Evolutionary conservation across 805 yeast species (phyloP), one percentile per base, ranked within the genome.

Genomic region (Monosporozyma aerobia): DNA sequence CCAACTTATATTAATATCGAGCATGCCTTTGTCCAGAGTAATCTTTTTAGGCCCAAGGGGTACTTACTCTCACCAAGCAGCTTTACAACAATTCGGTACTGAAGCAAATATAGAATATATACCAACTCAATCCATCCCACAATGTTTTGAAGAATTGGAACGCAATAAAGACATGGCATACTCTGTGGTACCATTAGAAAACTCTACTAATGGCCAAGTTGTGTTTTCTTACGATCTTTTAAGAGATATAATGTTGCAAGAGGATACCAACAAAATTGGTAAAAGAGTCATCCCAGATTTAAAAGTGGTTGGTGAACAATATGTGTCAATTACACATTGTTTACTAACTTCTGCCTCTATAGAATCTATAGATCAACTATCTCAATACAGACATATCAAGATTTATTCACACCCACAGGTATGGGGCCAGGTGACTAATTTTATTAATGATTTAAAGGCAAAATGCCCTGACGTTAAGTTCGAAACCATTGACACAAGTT

Each of bases 401-500:
- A 77, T 92, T 19, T 87, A 87, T 70, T 87, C 97, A 3, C 99
- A 92, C 69, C 97, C 99, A 1, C 99, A 92, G 67, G 99, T 90
- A 0, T 92, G 99, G 99, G 95, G 97, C 9, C 99, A 92, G 65
- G 83, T 87, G 49, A 72, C 77, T 2, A 65, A 71, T 23, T 94
- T 87, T 71, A 64, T 86, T 44, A 63, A 72, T 13, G 50, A 54
- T 56, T 56, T 72, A 63, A 54, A 63, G 43, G 52, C 64, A 13
- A 63, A 62, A 47, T 67, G 71, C 40, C 68, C 70, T 14, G 44
- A 50, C 3, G 56, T 57, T 3, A 60, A 66, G 23, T 72, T 78
- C 35, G 76, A 75, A 50, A 75, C 69, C 54, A 73, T 85, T 16
- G 96, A 90, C 67, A 75, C 83, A 2, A 74, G 77, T 1, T 88